Evolutionary conservation across 1,284 basidiomycete species (phyloP).

Genomic region (Quambalaria eucalypti): DNA sequence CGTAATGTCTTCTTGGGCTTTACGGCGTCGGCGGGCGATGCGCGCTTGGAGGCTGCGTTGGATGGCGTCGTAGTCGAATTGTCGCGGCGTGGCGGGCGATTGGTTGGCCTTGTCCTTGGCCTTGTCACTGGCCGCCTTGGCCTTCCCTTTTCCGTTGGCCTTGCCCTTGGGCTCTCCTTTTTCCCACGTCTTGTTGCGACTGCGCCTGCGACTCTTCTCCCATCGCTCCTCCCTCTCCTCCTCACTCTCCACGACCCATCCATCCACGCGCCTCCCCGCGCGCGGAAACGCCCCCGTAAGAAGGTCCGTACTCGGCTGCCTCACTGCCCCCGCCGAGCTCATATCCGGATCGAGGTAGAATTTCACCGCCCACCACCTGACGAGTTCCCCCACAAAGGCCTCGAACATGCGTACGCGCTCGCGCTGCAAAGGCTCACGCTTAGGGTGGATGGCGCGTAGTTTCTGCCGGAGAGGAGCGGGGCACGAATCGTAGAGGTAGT

Average conservation of each 20-base stretch:
- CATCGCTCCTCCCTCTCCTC: constrained; percentile 32
- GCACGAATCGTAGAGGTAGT: constrained; percentile 27
- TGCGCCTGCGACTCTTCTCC: constrained; percentile 10
- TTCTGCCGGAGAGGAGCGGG: constrained; percentile 33
- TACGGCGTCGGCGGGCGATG: constrained; percentile 1
- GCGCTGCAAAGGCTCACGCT: constrained; percentile 32
- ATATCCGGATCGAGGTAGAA: constrained; percentile 32
- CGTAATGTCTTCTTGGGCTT: constrained; percentile 49
- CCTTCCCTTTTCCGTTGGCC: constrained; percentile 5
- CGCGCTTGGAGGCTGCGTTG: neutral
- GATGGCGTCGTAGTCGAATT: neutral
- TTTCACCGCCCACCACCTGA: constrained; percentile 36
- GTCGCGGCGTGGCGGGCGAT: constrained; percentile 1
- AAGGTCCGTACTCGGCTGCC: constrained; percentile 37
- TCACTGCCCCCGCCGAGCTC: constrained; percentile 31
- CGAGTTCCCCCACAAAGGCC: constrained; percentile 35
- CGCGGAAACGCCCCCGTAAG: constrained; percentile 23
- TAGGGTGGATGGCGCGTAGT: constrained; percentile 37
- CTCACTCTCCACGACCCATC: constrained; percentile 40
- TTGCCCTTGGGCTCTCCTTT: neutral
- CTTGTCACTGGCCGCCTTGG: constrained; percentile 2
- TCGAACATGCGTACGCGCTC: constrained; percentile 45
- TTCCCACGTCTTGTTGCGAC: neutral
- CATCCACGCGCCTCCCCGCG: constrained; percentile 31
- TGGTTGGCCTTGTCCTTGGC: constrained; percentile 3